Conservation (phyloP, 208 protist species). For the Trypanosoma mega region DNA sequence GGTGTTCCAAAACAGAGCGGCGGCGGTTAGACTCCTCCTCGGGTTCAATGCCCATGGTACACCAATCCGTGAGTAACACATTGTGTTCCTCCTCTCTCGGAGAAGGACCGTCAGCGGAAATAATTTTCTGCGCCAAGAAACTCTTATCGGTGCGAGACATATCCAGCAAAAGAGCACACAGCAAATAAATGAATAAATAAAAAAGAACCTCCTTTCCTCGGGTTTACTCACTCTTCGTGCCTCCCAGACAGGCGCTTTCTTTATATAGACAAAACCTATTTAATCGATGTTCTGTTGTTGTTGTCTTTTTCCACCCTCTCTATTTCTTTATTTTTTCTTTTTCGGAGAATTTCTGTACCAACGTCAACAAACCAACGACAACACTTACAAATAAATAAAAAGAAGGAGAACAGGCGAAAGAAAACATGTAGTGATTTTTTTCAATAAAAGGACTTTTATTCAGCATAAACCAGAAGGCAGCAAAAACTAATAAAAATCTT, state of each 20-base stretch:
- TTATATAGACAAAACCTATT: too few relatives aligned
- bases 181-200: neutral
- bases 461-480: too few relatives aligned
- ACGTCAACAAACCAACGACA: too few relatives aligned
- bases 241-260: too few relatives aligned
- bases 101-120: slow-evolving; percentile 81
- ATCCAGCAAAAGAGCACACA: neutral
- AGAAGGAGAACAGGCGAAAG: too few relatives aligned
- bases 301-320: neutral
- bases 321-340: neutral
- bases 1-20: slow-evolving; percentile 74
- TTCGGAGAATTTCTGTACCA: too few relatives aligned
- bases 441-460: too few relatives aligned
- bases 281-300: neutral
- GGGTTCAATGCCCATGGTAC: slow-evolving; percentile 75
- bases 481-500: too few relatives aligned
- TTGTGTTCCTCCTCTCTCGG: slow-evolving; percentile 72
- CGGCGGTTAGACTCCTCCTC: slow-evolving; percentile 88
- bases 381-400: too few relatives aligned
- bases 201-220: slow-evolving; percentile 5
- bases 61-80: slow-evolving; percentile 64
- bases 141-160: slow-evolving; percentile 47
- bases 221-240: too few relatives aligned
- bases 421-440: too few relatives aligned
- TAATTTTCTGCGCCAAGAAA: slow-evolving; percentile 74